These are phyloP conservation scores for Linderina pennispora DNA, from an alignment of 192 early-diverging fungal species.

Conservation along the genomic window DNA sequence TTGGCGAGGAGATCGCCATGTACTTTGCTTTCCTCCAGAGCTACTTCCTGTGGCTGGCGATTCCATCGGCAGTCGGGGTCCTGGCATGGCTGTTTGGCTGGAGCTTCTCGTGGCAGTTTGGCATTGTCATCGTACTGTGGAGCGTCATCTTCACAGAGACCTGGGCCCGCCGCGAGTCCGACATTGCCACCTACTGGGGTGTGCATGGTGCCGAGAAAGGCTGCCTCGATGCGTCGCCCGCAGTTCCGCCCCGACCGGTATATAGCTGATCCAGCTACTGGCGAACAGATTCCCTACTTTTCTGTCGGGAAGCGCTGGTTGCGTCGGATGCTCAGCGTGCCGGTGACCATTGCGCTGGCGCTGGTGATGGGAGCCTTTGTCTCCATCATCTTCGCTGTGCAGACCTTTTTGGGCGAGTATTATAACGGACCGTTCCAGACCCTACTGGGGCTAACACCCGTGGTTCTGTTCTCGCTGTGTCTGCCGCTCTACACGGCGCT, in stretches of 20 bases:
- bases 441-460: conserved; percentile 58
- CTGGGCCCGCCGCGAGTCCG: conserved; percentile 74
- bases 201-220: conserved; percentile 33
- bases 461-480: conserved; percentile 63
- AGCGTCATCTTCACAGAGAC: conserved; percentile 65
- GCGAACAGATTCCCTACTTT: conserved; percentile 67
- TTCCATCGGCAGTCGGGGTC: conserved; percentile 61
- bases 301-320: conserved; percentile 65
- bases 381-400: conserved; percentile 62
- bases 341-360: conserved; percentile 55
- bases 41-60: conserved; percentile 71
- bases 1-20: conserved; percentile 88
- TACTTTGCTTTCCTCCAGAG: conserved; percentile 95
- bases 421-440: conserved; percentile 74
- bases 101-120: conserved; percentile 60
- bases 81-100: conserved; percentile 49
- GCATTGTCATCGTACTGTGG: conserved; percentile 61
- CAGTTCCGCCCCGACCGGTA: conserved; percentile 62
- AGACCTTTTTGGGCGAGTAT: conserved; percentile 72
- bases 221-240: conserved; percentile 52
- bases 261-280: conserved; percentile 60
- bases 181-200: conserved; percentile 75
- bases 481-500: conserved; percentile 64
- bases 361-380: conserved; percentile 56
- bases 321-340: conserved; percentile 51